These are phyloP conservation scores for Solanum clarkiae DNA, from an alignment of 257 asterid species.

Conservation along the genomic window DNA sequence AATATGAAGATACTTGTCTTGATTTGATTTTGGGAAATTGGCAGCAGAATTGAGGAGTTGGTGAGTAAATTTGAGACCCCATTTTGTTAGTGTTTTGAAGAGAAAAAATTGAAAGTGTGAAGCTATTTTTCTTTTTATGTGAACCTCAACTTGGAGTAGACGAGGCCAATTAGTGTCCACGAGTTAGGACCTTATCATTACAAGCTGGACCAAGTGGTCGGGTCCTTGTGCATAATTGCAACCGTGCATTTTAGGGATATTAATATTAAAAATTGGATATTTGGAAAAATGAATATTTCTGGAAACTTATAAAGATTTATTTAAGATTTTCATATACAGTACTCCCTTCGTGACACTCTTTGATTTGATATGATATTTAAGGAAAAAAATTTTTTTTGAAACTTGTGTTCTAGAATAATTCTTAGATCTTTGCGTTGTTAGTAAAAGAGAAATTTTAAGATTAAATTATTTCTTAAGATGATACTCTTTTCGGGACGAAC, in stretches of 20 bases:
- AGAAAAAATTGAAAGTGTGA: neutral
- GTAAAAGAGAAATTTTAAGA: too few species aligned
- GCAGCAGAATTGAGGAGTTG: constrained; percentile 23
- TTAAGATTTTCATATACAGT: too few species aligned
- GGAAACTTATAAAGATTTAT: neutral
- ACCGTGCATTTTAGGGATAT: neutral
- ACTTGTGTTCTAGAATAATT: too few species aligned
- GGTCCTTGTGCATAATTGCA: neutral
- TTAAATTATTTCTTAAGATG: too few species aligned
- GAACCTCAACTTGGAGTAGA: neutral
- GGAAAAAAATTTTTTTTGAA: too few species aligned
- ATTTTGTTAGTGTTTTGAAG: constrained; percentile 6
- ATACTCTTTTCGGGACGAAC: too few species aligned
- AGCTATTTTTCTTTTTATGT: neutral
- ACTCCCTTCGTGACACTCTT: too few species aligned
- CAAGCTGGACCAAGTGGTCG: neutral
- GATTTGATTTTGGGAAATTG: constrained; percentile 4
- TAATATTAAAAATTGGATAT: neutral
- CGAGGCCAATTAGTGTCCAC: constrained; percentile 8
- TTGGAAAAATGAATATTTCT: neutral
- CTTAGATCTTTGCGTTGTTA: too few species aligned
- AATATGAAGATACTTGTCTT: constrained; percentile 8
- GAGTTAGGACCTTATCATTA: constrained; percentile 11
- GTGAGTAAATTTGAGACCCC: constrained; percentile 32
- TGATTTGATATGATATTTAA: too few species aligned